Conservation (phyloP, 257 asterid genomes). For the Scutellaria baicalensis region DNA sequence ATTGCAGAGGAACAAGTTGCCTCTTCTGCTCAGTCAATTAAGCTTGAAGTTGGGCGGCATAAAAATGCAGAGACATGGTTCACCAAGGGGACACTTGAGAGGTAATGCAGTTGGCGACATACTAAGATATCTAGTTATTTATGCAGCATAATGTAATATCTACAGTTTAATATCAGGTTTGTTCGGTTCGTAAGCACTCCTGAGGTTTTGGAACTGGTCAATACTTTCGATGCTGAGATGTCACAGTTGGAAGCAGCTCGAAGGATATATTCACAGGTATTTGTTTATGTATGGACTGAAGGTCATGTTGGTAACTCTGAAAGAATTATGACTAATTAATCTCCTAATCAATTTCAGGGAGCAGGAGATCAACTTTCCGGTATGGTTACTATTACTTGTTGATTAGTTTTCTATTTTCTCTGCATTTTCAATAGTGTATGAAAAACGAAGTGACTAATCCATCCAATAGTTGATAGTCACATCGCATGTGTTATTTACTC, state of each 20-base stretch:
- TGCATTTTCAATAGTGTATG: background rate
- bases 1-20: slow-evolving; percentile 73
- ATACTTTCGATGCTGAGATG: slow-evolving; percentile 76
- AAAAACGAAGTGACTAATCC: background rate
- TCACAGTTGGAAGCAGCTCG: slow-evolving; percentile 89
- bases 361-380: slow-evolving; percentile 51
- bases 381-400: slow-evolving; percentile 16
- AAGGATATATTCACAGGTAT: slow-evolving; percentile 77
- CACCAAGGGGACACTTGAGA: slow-evolving; percentile 90
- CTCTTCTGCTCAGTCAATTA: slow-evolving; percentile 51
- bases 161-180: slow-evolving; percentile 43
- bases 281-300: background rate
- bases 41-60: slow-evolving; percentile 62
- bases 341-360: slow-evolving; percentile 54
- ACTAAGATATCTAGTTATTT: background rate
- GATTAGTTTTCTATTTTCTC: slow-evolving; percentile 1
- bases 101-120: slow-evolving; percentile 34
- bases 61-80: slow-evolving; percentile 64
- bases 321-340: slow-evolving; percentile 13
- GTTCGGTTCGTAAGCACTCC: slow-evolving; percentile 94
- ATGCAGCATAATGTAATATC: background rate
- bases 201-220: slow-evolving; percentile 73
- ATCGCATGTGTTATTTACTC: too few species aligned
- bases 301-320: background rate
- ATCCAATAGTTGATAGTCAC: background rate